Conservation (phyloP, 768 basidiomycete genomes). For the Lentinula edodes region DNA sequence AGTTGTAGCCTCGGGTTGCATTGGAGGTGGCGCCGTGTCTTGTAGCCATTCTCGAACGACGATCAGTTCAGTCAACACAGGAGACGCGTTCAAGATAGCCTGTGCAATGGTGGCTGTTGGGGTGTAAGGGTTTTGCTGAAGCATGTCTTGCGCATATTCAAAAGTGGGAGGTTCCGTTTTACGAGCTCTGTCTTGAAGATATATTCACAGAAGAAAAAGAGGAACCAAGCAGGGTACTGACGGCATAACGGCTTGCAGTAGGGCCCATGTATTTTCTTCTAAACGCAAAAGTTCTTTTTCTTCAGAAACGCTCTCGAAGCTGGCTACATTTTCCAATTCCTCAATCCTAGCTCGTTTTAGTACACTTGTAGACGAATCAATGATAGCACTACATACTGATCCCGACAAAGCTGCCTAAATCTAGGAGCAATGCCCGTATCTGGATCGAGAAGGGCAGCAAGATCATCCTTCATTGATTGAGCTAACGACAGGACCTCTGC, state of each 20-base stretch:
- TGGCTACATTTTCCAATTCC: slow-evolving; percentile 42
- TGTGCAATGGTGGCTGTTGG: slow-evolving; percentile 74
- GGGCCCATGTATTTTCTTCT: slow-evolving; percentile 79
- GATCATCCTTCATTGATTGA: slow-evolving; percentile 52
- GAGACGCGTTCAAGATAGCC: slow-evolving; percentile 62
- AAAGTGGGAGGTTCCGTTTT: slow-evolving; percentile 50
- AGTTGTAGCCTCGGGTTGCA: slow-evolving; percentile 65
- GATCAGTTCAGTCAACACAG: slow-evolving; percentile 67
- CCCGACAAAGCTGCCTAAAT: slow-evolving; percentile 43
- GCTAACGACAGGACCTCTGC: slow-evolving; percentile 61
- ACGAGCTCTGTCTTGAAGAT: slow-evolving; percentile 42
- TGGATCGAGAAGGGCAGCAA: slow-evolving; percentile 58
- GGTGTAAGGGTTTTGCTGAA: slow-evolving; percentile 75
- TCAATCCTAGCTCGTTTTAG: slow-evolving; percentile 32
- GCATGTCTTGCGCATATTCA: slow-evolving; percentile 48
- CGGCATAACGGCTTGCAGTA: slow-evolving; percentile 76
- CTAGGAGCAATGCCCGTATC: slow-evolving; percentile 67
- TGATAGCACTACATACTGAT: slow-evolving; percentile 40
- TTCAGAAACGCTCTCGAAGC: slow-evolving; percentile 29
- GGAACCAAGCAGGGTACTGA: slow-evolving; percentile 29
- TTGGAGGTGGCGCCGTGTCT: slow-evolving; percentile 59
- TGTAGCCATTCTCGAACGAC: slow-evolving; percentile 88
- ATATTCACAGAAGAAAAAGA: neutral
- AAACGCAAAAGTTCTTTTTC: slow-evolving; percentile 62
- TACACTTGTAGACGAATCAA: neutral